Percentiles rank a stretch among this genome's conserved stretches.
Evolutionary conservation across 2,329 filamentous ascomycete species (phyloP).

Genomic region (Cercospora zeae-maydis): DNA sequence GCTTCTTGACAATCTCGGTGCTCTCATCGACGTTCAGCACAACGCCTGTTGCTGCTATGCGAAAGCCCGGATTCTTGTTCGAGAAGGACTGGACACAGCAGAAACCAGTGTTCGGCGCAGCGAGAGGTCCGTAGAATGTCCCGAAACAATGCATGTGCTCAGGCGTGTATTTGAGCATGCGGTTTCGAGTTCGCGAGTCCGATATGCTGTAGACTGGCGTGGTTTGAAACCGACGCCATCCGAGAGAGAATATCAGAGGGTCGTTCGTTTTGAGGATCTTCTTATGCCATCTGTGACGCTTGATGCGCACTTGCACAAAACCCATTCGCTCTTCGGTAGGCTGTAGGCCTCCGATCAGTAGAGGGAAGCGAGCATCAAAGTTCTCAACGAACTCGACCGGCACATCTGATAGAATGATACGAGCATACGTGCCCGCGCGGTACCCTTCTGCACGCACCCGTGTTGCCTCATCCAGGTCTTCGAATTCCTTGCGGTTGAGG

Average conservation of each 20-base stretch:
- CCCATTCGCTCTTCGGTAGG: slow-evolving; percentile 94
- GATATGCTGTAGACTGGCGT: slow-evolving; percentile 92
- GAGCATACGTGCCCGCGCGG: slow-evolving; percentile 87
- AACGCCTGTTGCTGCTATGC: slow-evolving; percentile 89
- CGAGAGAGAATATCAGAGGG: slow-evolving; percentile 92
- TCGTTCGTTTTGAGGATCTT: slow-evolving; percentile 98
- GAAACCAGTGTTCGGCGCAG: slow-evolving; percentile 94
- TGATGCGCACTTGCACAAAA: slow-evolving; percentile 92
- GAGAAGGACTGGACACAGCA: slow-evolving; percentile 89
- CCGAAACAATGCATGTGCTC: slow-evolving; percentile 99
- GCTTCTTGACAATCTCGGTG: slow-evolving; percentile 97
- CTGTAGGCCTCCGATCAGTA: slow-evolving; percentile 87
- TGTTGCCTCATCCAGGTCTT: slow-evolving; percentile 77
- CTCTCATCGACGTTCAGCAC: slow-evolving; percentile 92
- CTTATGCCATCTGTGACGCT: slow-evolving; percentile 98
- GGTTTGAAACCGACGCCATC: slow-evolving; percentile 92
- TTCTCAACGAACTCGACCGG: slow-evolving; percentile 82
- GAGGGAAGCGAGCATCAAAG: slow-evolving; percentile 77
- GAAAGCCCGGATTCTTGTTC: slow-evolving; percentile 80
- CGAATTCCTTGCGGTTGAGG: slow-evolving; percentile 94
- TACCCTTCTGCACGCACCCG: slow-evolving; percentile 83
- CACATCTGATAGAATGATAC: slow-evolving; percentile 82
- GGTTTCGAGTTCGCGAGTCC: slow-evolving; percentile 86
- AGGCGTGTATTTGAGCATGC: slow-evolving; percentile 98
- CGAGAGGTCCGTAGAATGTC: slow-evolving; percentile 90